A percentile compares a stretch with the other conserved stretches of the same genome.
phyloP scores from a whole-genome alignment of 179 eudicot species.

The Gypsophila paniculata region DNA sequence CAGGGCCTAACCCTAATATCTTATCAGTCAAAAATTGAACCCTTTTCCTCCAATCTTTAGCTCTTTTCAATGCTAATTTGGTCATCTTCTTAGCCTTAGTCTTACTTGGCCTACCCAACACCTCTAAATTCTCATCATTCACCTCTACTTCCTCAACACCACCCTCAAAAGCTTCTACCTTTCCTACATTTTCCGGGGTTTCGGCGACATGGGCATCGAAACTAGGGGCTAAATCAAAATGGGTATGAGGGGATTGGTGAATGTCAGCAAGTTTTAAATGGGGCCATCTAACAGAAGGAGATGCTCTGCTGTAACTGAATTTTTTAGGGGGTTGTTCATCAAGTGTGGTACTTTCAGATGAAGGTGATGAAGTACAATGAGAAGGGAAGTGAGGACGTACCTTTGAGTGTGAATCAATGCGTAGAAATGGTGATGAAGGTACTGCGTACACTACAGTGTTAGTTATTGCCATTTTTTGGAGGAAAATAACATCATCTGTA shows the following conservation, averaged over 20 bases:
- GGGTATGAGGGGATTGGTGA: conserved; percentile 35
- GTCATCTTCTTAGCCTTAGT: conserved; percentile 69
- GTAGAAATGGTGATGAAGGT: conserved; percentile 35
- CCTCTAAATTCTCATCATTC: conserved; percentile 49
- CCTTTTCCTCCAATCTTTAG: conserved; percentile 81
- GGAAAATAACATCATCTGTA: neutral
- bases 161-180: conserved; percentile 19
- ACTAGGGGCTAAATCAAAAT: conserved; percentile 29
- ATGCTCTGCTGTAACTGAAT: conserved; percentile 71
- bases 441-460: conserved; percentile 40
- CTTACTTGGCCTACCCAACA: conserved; percentile 58
- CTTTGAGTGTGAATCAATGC: conserved; percentile 40
- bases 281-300: conserved; percentile 93
- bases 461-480: conserved; percentile 33
- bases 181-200: conserved; percentile 13
- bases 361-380: conserved; percentile 31
- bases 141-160: conserved; percentile 23
- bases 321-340: conserved; percentile 40
- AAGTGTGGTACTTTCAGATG: conserved; percentile 19
- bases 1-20: conserved; percentile 55
- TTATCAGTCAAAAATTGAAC: conserved; percentile 69
- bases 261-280: conserved; percentile 47
- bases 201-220: conserved; percentile 27
- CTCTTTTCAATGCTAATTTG: conserved; percentile 76
- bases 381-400: conserved; percentile 31